phyloP scores from a whole-genome alignment of 163 green algal species.

The Scenedesmus sp. region DNA sequence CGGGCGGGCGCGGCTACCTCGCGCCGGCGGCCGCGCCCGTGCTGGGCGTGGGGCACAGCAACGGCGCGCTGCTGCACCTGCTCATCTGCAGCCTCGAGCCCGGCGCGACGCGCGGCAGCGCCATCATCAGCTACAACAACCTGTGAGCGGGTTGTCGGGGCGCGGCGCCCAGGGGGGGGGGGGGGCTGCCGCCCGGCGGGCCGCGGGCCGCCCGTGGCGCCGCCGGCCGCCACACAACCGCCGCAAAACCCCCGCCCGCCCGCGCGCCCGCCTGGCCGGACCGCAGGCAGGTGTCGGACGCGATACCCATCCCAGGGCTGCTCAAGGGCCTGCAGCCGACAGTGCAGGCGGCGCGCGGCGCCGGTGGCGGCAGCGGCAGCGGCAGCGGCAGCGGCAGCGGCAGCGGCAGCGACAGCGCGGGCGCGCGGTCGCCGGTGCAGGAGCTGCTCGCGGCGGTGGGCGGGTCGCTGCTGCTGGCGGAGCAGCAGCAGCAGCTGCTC shows the following conservation, averaged over 20 bases:
- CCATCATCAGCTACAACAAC: constrained; percentile 90
- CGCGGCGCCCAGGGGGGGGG: background rate
- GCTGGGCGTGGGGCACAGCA: constrained; percentile 82
- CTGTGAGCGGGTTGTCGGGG: constrained; percentile 50
- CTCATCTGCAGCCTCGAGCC: constrained; percentile 61
- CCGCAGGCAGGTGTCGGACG: constrained; percentile 71
- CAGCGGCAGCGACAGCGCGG: background rate
- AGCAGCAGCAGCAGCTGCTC: constrained; percentile 50
- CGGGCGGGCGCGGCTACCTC: constrained; percentile 22
- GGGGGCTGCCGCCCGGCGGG: background rate
- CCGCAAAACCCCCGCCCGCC: no score
- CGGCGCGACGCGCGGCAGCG: constrained; percentile 59
- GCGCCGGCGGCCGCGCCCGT: constrained; percentile 43
- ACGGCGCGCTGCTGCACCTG: constrained; percentile 83
- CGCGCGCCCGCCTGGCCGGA: no score
- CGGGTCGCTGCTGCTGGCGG: constrained; percentile 41
- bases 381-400: constrained; percentile 20
- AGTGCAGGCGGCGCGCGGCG: constrained; percentile 44
- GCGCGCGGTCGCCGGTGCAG: background rate
- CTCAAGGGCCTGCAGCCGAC: constrained; percentile 62
- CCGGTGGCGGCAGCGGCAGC: background rate
- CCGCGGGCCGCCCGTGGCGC: no score
- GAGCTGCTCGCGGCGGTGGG: constrained; percentile 44
- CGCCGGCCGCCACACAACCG: no score
- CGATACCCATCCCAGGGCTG: constrained; percentile 72